phyloP scores from a whole-genome alignment of 495 filamentous ascomycete genomes.

The Lindgomyces ingoldianus region DNA sequence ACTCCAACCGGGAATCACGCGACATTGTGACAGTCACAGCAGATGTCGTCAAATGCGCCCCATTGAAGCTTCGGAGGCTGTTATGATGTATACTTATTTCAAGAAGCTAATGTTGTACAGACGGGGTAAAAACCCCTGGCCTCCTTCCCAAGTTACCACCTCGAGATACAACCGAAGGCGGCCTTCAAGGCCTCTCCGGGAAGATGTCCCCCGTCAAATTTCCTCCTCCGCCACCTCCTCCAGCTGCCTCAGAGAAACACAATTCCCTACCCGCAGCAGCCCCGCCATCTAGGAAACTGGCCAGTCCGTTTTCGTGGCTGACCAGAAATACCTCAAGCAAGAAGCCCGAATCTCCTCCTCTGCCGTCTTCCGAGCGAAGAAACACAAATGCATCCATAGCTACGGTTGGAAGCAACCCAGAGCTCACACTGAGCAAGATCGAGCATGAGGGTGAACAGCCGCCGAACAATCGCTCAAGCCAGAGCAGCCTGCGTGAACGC shows the following conservation, averaged over 20 bases:
- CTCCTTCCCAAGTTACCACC: constrained; percentile 33
- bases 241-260: constrained; percentile 25
- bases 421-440: constrained; percentile 68
- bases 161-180: constrained; percentile 22
- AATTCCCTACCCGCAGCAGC: constrained; percentile 39
- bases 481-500: constrained; percentile 77
- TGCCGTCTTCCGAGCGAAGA: constrained; percentile 55
- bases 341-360: constrained; percentile 57
- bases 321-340: constrained; percentile 70
- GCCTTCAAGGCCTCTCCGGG: constrained; percentile 33
- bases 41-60: neutral
- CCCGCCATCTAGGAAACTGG: constrained; percentile 62
- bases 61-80: neutral
- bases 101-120: constrained; percentile 20
- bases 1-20: neutral
- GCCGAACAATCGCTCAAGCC: constrained; percentile 55
- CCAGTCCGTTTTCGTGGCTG: constrained; percentile 81
- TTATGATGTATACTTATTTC: neutral
- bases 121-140: constrained; percentile 16
- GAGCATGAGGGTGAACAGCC: constrained; percentile 63
- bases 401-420: constrained; percentile 71
- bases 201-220: constrained; percentile 36
- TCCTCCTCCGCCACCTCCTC: constrained; percentile 32
- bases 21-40: neutral
- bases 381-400: constrained; percentile 76